These are phyloP conservation scores for Diaporthe citriasiana DNA, from an alignment of 2,329 filamentous ascomycete genomes.

Conservation along the genomic window DNA sequence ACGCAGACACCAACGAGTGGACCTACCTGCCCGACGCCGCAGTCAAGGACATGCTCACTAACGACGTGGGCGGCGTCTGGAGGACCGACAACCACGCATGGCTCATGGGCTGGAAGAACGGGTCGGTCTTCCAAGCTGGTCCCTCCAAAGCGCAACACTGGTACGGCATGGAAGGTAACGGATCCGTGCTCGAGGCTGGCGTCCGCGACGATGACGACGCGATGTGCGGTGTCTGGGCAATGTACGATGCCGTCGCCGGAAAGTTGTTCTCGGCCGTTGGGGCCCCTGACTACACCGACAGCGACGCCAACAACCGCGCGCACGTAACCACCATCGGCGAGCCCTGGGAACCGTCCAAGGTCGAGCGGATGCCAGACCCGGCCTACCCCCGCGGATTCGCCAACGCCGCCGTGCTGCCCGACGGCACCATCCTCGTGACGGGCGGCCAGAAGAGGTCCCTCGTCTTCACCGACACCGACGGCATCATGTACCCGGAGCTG, in stretches of 20 bases:
- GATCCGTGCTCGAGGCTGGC: conserved; percentile 58
- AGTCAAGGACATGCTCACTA: conserved; percentile 65
- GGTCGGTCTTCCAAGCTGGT: conserved; percentile 67
- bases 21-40: conserved; percentile 57
- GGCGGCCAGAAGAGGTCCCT: conserved; percentile 55
- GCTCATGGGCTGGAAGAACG: conserved; percentile 62
- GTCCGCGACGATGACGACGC: conserved; percentile 58
- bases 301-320: conserved; percentile 58
- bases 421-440: conserved; percentile 57
- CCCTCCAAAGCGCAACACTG: conserved; percentile 69
- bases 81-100: conserved; percentile 68
- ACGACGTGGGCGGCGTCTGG: conserved; percentile 57
- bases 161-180: conserved; percentile 63
- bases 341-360: conserved; percentile 42
- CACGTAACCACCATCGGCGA: conserved; percentile 39
- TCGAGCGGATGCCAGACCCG: conserved; percentile 55
- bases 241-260: conserved; percentile 71
- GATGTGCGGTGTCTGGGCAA: conserved; percentile 69
- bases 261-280: conserved; percentile 70
- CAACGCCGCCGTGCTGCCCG: conserved; percentile 58
- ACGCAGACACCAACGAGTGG: conserved; percentile 62
- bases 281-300: conserved; percentile 59
- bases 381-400: conserved; percentile 55
- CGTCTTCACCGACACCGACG: conserved; percentile 56
- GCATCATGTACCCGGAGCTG: conserved; percentile 56